Evolutionary conservation across 192 early-diverging fungal species (phyloP).

Genomic region (Gryganskiella cystojenkinii): DNA sequence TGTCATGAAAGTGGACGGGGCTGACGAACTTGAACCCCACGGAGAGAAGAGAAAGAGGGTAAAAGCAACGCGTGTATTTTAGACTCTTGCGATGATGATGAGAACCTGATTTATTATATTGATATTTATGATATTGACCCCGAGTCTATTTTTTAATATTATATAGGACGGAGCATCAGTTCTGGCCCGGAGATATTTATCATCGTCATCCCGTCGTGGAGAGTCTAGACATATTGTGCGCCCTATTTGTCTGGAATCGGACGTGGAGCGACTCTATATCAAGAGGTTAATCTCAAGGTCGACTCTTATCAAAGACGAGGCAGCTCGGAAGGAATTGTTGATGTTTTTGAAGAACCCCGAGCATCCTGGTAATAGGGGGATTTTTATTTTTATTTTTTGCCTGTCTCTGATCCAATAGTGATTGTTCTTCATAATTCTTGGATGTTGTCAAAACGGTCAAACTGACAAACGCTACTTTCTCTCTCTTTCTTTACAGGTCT

Average conservation of each 20-base stretch:
- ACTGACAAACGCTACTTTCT: not conserved
- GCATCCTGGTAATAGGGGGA: constrained; percentile 30
- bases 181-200: constrained; percentile 1
- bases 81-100: too few species aligned
- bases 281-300: constrained; percentile 28
- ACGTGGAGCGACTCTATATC: constrained; percentile 22
- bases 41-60: too few species aligned
- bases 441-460: too few species aligned
- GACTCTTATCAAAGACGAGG: constrained; percentile 17
- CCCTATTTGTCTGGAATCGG: constrained; percentile 10
- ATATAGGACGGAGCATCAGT: not conserved
- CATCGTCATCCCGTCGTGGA: not conserved
- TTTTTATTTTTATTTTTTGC: too few species aligned
- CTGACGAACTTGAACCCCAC: too few species aligned
- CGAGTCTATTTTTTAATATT: too few species aligned
- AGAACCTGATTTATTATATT: too few species aligned
- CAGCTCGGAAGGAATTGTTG: constrained; percentile 5
- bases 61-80: too few species aligned
- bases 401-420: not conserved
- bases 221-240: not conserved
- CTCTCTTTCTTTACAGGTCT: constrained; percentile 10
- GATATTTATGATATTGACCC: too few species aligned
- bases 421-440: too few species aligned
- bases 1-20: too few species aligned
- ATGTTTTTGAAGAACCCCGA: constrained; percentile 26